phyloP scores from a whole-genome alignment of 176 grass and related monocot genomes.

The Carex cristatella region DNA sequence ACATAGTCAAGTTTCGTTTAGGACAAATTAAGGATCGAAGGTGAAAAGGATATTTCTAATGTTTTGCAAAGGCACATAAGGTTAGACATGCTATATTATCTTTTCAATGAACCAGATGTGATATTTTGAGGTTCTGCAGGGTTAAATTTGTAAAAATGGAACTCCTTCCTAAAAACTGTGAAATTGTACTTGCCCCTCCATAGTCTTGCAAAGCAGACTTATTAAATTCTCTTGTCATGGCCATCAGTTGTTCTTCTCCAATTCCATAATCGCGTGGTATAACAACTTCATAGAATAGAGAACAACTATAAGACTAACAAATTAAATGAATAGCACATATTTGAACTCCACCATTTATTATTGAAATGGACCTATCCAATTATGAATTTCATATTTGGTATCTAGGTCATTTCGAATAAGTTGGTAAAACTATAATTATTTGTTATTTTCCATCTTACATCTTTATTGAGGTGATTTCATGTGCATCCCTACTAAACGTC shows the following conservation, averaged over 20 bases:
- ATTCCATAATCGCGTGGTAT: conserved; percentile 42
- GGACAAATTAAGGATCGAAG: background rate
- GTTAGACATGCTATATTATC: background rate
- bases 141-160: background rate
- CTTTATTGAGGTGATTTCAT: background rate
- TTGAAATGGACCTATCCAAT: conserved; percentile 1
- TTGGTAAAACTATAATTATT: background rate
- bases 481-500: background rate
- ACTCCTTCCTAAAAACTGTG: background rate
- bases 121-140: background rate
- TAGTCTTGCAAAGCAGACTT: conserved; percentile 67
- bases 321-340: background rate
- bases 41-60: background rate
- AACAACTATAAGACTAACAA: conserved; percentile 22
- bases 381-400: background rate
- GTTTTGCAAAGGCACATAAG: no score
- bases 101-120: background rate
- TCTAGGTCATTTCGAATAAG: background rate
- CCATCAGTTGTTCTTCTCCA: conserved; percentile 51
- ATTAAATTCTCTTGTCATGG: conserved; percentile 74
- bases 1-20: background rate
- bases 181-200: conserved; percentile 68
- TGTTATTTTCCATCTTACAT: background rate
- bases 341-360: background rate
- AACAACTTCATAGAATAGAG: conserved; percentile 38